These are phyloP conservation scores for Termitomyces eurrhizus DNA, from an alignment of 768 basidiomycete species.

Conservation along the genomic window DNA sequence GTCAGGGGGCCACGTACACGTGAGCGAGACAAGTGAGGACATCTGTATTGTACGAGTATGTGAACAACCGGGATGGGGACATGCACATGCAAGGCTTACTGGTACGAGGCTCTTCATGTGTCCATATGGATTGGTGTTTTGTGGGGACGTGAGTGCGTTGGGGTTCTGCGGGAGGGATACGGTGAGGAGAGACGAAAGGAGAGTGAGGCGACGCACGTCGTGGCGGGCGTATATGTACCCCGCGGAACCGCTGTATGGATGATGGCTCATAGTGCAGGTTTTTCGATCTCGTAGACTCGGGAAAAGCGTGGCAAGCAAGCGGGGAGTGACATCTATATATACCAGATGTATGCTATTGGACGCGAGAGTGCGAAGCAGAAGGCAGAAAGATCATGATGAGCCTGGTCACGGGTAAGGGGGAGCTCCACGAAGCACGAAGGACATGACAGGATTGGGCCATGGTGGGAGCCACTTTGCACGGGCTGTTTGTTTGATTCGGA, in stretches of 20 bases:
- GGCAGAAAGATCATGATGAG: neutral
- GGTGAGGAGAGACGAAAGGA: neutral
- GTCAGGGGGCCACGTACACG: neutral
- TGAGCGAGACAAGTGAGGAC: neutral
- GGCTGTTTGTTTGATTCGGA: too few relatives aligned
- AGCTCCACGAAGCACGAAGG: neutral
- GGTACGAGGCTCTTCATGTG: neutral
- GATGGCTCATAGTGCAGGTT: too few relatives aligned
- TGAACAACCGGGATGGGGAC: neutral
- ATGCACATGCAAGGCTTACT: neutral
- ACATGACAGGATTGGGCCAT: too few relatives aligned
- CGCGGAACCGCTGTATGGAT: conserved; percentile 1
- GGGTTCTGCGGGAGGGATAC: too few relatives aligned
- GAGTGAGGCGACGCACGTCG: neutral
- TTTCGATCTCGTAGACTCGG: too few relatives aligned
- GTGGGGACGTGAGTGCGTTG: too few relatives aligned
- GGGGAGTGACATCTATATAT: neutral
- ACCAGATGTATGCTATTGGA: neutral
- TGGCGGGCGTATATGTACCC: neutral
- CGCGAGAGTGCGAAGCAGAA: neutral
- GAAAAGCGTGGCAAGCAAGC: too few relatives aligned
- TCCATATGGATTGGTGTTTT: neutral
- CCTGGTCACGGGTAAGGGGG: too few relatives aligned
- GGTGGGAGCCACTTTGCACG: too few relatives aligned
- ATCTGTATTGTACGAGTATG: neutral